These are phyloP conservation scores for Rhizophora mangle DNA, from an alignment of 345 rosid species.

Conservation along the genomic window DNA sequence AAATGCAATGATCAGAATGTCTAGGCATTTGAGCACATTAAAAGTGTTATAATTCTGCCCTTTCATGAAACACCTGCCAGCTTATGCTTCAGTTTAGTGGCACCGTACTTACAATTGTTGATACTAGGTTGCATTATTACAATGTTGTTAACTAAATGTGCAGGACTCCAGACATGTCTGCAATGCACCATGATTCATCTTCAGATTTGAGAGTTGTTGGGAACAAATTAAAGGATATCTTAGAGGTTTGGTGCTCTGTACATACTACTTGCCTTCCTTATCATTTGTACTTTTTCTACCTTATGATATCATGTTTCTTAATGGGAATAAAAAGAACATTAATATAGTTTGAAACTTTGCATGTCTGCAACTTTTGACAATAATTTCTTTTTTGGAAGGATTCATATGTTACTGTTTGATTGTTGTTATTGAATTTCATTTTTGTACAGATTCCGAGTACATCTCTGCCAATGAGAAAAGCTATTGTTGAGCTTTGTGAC, in stretches of 20 bases:
- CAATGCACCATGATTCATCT: slow-evolving; percentile 73
- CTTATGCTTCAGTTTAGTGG: background rate
- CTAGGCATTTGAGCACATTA: too few relatives aligned
- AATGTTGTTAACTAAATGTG: slow-evolving; percentile 12
- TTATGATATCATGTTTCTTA: background rate
- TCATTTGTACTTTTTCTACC: background rate
- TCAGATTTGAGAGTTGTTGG: slow-evolving; percentile 64
- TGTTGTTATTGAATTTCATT: background rate
- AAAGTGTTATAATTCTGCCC: background rate
- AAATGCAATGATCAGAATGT: too few relatives aligned
- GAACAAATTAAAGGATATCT: slow-evolving; percentile 51
- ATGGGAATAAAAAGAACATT: background rate
- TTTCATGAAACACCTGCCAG: background rate
- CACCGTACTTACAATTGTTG: too few relatives aligned
- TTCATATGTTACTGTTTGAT: background rate
- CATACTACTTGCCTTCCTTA: background rate
- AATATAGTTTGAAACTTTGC: background rate
- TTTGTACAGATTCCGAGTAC: slow-evolving; percentile 53
- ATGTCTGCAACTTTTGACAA: background rate
- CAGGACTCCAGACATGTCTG: slow-evolving; percentile 81
- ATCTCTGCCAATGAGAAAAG: slow-evolving; percentile 59
- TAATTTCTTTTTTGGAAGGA: background rate
- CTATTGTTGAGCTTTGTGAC: slow-evolving; percentile 52
- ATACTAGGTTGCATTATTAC: slow-evolving; percentile 1
- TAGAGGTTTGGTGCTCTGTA: slow-evolving; percentile 46